These are phyloP conservation scores for Tolypocladium inflatum DNA, from an alignment of 2,329 filamentous ascomycete species.

Conservation along the genomic window DNA sequence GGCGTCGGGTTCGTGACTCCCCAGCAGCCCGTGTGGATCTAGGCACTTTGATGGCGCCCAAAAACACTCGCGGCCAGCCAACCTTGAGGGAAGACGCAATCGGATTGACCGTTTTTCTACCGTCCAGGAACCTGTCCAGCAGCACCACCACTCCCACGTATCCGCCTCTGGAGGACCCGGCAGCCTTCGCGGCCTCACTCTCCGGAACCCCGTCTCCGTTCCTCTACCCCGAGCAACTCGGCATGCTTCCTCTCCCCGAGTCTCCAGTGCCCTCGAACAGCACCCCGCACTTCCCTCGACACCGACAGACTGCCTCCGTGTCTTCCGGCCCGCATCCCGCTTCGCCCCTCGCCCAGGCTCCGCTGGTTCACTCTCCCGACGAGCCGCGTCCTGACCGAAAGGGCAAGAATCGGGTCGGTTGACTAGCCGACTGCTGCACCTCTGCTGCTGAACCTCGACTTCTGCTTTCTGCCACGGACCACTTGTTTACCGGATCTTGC, in stretches of 20 bases:
- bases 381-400: conserved; percentile 9
- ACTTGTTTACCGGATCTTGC: not conserved
- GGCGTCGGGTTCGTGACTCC: conserved; percentile 53
- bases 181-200: conserved; percentile 24
- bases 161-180: conserved; percentile 32
- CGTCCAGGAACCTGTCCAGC: conserved; percentile 33
- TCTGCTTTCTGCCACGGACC: conserved; percentile 10
- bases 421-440: conserved; percentile 12
- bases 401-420: conserved; percentile 23
- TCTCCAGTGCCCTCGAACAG: conserved; percentile 28
- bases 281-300: conserved; percentile 22
- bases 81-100: conserved; percentile 25
- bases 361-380: conserved; percentile 14
- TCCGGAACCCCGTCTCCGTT: conserved; percentile 34
- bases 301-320: conserved; percentile 26
- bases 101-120: conserved; percentile 41
- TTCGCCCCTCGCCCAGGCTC: conserved; percentile 23
- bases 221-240: conserved; percentile 30
- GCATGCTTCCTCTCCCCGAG: conserved; percentile 35
- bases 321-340: conserved; percentile 24
- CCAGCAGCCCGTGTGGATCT: conserved; percentile 53
- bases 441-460: not conserved
- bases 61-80: conserved; percentile 1
- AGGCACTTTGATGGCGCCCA: conserved; percentile 26
- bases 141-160: conserved; percentile 32